Conservation (phyloP, 2,329 filamentous ascomycete genomes). For the Parafenestella ontariensis region DNA sequence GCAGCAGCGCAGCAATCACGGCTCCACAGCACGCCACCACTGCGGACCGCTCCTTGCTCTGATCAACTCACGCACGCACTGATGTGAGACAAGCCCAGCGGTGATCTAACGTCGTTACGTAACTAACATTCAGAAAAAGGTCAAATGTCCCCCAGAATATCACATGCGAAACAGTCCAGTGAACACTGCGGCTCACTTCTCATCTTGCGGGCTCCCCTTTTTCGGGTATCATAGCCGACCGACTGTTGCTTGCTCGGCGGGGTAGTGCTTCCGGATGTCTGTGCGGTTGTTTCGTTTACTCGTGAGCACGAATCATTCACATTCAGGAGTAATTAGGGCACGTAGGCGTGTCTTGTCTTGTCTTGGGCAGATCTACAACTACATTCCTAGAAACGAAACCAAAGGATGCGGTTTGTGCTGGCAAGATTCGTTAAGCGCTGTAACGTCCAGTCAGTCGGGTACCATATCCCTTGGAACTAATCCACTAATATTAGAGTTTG, state of each 20-base stretch:
- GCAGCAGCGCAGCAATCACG: neutral
- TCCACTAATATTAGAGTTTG: neutral
- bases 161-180: neutral
- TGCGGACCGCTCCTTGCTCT: neutral
- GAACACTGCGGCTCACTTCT: neutral
- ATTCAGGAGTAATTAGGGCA: neutral
- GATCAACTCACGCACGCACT: neutral
- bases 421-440: neutral
- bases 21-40: slow-evolving; percentile 1
- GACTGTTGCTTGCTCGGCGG: neutral
- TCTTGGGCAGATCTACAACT: neutral
- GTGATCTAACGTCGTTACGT: neutral
- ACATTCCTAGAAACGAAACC: too few species aligned
- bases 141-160: slow-evolving; percentile 11
- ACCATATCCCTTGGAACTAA: neutral
- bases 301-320: too few species aligned
- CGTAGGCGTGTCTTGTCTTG: too few species aligned
- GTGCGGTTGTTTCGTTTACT: too few species aligned
- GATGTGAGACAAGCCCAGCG: neutral
- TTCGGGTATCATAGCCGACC: neutral
- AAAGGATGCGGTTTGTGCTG: neutral
- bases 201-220: neutral
- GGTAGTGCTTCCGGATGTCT: neutral
- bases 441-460: neutral
- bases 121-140: too few species aligned